Evolutionary conservation across 1,284 basidiomycete species (phyloP).

Genomic region (Cryptococcus hybrid): DNA sequence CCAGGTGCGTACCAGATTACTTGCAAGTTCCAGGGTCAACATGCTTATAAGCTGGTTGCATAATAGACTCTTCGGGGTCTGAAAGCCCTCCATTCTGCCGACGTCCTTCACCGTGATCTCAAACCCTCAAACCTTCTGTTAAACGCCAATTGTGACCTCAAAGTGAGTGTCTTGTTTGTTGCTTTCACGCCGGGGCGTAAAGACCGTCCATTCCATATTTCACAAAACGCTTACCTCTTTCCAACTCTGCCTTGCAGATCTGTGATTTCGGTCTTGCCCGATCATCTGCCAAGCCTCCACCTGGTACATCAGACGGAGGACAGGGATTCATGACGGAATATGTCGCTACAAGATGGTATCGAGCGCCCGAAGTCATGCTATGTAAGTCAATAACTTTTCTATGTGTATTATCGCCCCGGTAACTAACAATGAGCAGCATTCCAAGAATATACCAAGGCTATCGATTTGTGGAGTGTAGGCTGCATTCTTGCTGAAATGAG

Average conservation of each 20-base stretch:
- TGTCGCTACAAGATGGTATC: constrained; percentile 90
- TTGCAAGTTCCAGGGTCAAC: too few relatives aligned
- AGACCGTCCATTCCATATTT: neutral
- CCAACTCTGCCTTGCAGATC: constrained; percentile 50
- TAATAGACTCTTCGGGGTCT: constrained; percentile 71
- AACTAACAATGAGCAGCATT: constrained; percentile 55
- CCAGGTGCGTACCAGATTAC: constrained; percentile 50
- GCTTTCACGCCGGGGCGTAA: too few relatives aligned
- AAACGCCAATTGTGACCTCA: constrained; percentile 93
- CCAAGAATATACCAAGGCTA: constrained; percentile 88
- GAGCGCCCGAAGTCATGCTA: constrained; percentile 92
- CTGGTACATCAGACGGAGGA: constrained; percentile 64
- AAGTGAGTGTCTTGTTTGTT: constrained; percentile 35
- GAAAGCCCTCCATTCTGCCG: constrained; percentile 88
- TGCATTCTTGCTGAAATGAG: constrained; percentile 92
- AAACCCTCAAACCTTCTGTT: constrained; percentile 90
- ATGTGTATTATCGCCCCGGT: neutral
- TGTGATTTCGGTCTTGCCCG: constrained; percentile 93
- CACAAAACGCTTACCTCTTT: constrained; percentile 4
- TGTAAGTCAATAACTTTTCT: constrained; percentile 48
- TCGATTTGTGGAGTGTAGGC: constrained; percentile 91
- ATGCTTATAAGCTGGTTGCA: too few relatives aligned
- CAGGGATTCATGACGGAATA: constrained; percentile 95
- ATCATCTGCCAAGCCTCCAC: constrained; percentile 69
- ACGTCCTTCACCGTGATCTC: constrained; percentile 83